A percentile compares a stretch with the other conserved stretches of the same genome.
Conservation (phyloP, 768 basidiomycete genomes). For the Amanita rubescens region DNA sequence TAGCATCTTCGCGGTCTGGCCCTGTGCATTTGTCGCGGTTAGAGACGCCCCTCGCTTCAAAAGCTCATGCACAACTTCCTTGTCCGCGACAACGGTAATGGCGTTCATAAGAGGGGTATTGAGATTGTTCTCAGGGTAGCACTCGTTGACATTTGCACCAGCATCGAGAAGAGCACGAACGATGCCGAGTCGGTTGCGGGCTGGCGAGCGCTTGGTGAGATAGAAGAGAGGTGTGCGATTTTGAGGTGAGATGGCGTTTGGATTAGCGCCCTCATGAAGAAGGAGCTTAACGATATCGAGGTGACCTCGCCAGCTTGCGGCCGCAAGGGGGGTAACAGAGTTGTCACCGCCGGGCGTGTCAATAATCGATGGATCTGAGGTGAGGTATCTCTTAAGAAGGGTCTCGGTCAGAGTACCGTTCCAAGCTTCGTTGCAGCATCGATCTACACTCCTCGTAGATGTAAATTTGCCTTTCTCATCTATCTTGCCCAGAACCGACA, state of each 20-base stretch:
- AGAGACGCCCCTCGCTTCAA: conserved; percentile 14
- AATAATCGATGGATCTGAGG: conserved; percentile 8
- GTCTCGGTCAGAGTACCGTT: conserved; percentile 13
- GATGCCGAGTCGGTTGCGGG: conserved; percentile 12
- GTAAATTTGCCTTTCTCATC: conserved; percentile 5
- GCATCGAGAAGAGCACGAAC: conserved; percentile 16
- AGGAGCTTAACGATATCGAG: conserved; percentile 17
- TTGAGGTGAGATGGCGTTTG: conserved; percentile 14
- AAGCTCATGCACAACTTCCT: conserved; percentile 15
- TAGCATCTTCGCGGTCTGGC: conserved; percentile 11
- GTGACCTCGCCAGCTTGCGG: conserved; percentile 16
- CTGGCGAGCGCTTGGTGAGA: conserved; percentile 9
- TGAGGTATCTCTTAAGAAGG: conserved; percentile 11
- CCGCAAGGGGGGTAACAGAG: conserved; percentile 18
- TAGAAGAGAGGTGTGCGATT: conserved; percentile 16
- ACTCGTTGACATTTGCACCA: conserved; percentile 14
- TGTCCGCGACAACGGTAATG: conserved; percentile 10
- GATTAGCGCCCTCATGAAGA: conserved; percentile 13
- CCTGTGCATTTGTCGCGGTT: conserved; percentile 9
- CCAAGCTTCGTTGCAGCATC: conserved; percentile 11
- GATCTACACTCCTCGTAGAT: conserved; percentile 4
- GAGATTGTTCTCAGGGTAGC: conserved; percentile 9
- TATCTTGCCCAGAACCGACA: conserved; percentile 6
- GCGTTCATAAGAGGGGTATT: conserved; percentile 18
- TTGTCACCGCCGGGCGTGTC: conserved; percentile 12